Conservation (phyloP, 345 rosid species). For the Brassica rapa region DNA sequence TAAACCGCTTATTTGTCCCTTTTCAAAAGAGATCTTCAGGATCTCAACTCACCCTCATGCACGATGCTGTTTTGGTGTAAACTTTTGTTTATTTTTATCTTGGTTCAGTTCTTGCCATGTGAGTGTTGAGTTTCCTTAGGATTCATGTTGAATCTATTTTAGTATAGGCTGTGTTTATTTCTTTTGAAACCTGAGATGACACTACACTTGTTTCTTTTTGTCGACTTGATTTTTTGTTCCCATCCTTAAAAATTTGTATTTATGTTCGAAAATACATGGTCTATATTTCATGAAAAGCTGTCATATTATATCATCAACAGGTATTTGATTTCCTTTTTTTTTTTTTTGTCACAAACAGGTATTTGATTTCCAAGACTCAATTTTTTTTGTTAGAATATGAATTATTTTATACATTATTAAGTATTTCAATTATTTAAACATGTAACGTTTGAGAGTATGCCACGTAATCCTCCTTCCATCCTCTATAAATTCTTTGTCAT, state of each 20-base stretch:
- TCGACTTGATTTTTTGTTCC: slow-evolving; percentile 12
- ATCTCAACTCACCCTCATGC: background rate
- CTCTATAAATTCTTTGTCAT: slow-evolving; percentile 34
- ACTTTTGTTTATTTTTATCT: background rate
- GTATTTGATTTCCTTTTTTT: background rate
- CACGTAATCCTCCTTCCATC: slow-evolving; percentile 24
- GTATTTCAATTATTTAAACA: background rate
- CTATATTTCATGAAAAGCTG: slow-evolving; percentile 5
- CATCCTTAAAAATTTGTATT: background rate
- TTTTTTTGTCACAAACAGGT: background rate
- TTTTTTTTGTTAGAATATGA: background rate
- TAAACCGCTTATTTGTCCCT: background rate
- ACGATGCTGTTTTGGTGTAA: background rate
- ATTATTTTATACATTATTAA: background rate
- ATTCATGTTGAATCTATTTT: background rate
- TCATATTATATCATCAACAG: slow-evolving; percentile 7
- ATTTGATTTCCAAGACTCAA: background rate
- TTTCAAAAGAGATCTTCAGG: background rate
- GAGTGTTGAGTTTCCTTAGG: background rate
- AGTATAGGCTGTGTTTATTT: background rate
- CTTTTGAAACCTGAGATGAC: background rate
- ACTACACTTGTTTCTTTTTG: background rate
- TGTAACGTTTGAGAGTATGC: background rate
- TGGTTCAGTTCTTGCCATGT: background rate
- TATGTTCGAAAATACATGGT: background rate